Evolutionary conservation across 1,139 yeast genomes (phyloP).

Genomic region (Taphrina confusa): DNA sequence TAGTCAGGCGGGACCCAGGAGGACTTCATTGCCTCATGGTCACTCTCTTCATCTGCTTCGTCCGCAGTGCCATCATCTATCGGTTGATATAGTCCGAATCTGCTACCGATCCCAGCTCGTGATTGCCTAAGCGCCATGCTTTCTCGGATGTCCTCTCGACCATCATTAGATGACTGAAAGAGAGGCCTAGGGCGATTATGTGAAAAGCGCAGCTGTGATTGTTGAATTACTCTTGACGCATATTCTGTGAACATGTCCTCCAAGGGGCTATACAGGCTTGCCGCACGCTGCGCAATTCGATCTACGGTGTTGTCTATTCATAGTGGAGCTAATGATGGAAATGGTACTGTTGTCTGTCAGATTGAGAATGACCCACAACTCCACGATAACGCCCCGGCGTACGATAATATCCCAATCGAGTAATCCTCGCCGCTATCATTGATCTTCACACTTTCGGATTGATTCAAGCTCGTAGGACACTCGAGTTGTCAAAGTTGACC

Average conservation of each 20-base stretch:
- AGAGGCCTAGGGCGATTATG: conserved; percentile 18
- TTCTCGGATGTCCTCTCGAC: conserved; percentile 28
- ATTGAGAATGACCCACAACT: too few species aligned
- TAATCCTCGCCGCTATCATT: not conserved
- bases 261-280: not conserved
- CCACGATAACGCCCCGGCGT: too few species aligned
- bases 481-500: too few species aligned
- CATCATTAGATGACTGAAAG: conserved; percentile 24
- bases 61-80: conserved; percentile 15
- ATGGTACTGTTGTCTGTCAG: too few species aligned
- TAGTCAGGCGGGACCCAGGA: conserved; percentile 24
- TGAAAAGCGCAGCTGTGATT: conserved; percentile 22
- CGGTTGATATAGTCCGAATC: conserved; percentile 18
- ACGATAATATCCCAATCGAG: not conserved
- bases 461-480: too few species aligned
- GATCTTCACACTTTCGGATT: not conserved
- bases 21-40: conserved; percentile 29
- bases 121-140: conserved; percentile 30
- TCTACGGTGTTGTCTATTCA: too few species aligned
- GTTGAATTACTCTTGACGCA: conserved; percentile 27
- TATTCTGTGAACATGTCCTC: conserved; percentile 14
- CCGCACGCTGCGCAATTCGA: too few species aligned
- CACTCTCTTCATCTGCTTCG: conserved; percentile 13
- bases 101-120: conserved; percentile 11
- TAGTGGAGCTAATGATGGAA: too few species aligned